phyloP scores from a whole-genome alignment of 768 basidiomycete genomes.

The Vararia minispora region DNA sequence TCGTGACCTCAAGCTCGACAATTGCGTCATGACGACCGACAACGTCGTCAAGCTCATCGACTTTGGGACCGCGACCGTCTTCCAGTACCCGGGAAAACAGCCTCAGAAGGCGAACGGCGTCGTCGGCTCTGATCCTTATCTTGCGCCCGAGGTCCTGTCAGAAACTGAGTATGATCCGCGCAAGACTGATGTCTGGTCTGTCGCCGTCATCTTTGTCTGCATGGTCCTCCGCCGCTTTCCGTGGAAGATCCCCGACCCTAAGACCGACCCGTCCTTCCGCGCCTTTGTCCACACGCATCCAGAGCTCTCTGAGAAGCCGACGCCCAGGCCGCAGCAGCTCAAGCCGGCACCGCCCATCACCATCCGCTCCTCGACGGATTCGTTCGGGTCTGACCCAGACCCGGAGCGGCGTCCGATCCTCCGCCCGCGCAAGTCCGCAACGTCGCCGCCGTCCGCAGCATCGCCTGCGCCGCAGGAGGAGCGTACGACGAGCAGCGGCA shows the following conservation, averaged over 20 bases:
- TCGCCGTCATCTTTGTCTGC: constrained; percentile 98
- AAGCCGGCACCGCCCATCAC: not conserved
- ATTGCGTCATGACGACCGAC: constrained; percentile 95
- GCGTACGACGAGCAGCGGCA: constrained; percentile 9
- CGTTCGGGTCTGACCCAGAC: no score
- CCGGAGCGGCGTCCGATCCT: not conserved
- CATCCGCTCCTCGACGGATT: no score
- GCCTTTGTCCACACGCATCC: constrained; percentile 92
- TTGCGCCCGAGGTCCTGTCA: constrained; percentile 89
- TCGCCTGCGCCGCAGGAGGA: constrained; percentile 6
- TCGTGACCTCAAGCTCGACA: constrained; percentile 98
- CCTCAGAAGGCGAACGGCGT: constrained; percentile 72
- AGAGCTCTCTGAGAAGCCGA: constrained; percentile 45
- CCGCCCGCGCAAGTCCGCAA: constrained; percentile 1
- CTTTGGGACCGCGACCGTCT: constrained; percentile 99
- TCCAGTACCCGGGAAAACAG: constrained; percentile 93
- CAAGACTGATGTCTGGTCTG: constrained; percentile 97
- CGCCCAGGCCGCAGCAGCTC: constrained; percentile 6
- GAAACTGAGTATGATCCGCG: constrained; percentile 84
- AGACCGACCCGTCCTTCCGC: constrained; percentile 84
- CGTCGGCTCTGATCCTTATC: constrained; percentile 96
- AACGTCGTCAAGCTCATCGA: constrained; percentile 98
- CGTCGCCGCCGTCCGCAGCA: constrained; percentile 7
- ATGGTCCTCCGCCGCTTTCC: constrained; percentile 97
- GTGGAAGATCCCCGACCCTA: constrained; percentile 96